Percentiles rank a stretch among this genome's conserved stretches.
phyloP scores from a whole-genome alignment of 306 rosid species.

The Datisca glomerata region DNA sequence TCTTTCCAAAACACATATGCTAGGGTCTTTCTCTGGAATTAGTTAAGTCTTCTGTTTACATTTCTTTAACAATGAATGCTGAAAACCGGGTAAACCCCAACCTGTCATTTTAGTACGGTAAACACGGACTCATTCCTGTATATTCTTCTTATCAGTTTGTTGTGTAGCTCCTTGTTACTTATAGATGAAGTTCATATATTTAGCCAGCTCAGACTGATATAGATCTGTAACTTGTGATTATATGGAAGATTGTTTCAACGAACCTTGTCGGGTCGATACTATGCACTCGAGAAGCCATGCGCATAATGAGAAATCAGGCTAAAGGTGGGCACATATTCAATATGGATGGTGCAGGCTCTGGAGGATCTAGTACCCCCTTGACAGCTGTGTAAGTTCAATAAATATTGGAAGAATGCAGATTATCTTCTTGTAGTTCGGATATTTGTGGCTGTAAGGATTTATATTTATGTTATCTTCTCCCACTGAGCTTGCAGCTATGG shows the following conservation, averaged over 20 bases:
- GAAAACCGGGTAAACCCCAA: too few species aligned
- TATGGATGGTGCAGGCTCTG: slow-evolving; percentile 97
- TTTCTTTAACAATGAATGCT: too few species aligned
- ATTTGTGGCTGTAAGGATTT: background rate
- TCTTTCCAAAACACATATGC: too few species aligned
- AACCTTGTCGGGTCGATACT: slow-evolving; percentile 85
- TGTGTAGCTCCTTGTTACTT: background rate
- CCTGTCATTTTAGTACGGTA: too few species aligned
- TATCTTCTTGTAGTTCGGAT: too few species aligned
- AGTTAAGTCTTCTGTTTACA: too few species aligned
- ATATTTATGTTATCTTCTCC: slow-evolving; percentile 13
- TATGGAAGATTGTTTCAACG: slow-evolving; percentile 75
- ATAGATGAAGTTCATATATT: background rate
- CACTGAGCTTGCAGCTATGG: slow-evolving; percentile 51
- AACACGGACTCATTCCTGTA: too few species aligned
- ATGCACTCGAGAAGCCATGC: slow-evolving; percentile 90
- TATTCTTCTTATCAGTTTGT: too few species aligned
- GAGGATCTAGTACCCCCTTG: slow-evolving; percentile 95
- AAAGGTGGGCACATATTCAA: slow-evolving; percentile 88
- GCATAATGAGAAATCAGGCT: slow-evolving; percentile 52
- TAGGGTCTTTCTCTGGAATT: too few species aligned
- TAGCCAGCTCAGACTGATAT: background rate
- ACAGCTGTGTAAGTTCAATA: slow-evolving; percentile 79
- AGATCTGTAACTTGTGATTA: background rate
- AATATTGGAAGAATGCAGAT: too few species aligned